phyloP scores from a whole-genome alignment of 2,329 filamentous ascomycete genomes.

The Trichoderma sp. region DNA sequence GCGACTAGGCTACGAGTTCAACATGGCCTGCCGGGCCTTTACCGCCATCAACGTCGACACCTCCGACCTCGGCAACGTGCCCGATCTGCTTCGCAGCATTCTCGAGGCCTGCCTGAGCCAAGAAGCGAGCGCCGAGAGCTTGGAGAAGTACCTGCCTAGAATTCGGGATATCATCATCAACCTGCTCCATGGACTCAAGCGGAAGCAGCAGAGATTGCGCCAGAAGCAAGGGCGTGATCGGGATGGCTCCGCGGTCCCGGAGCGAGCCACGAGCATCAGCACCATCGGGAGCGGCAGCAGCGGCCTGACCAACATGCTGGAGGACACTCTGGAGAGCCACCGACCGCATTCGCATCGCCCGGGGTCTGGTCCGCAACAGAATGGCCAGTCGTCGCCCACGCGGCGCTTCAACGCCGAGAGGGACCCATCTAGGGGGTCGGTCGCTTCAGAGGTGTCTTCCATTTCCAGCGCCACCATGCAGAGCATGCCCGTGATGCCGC shows the following conservation, averaged over 20 bases:
- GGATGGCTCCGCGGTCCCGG: slow-evolving; percentile 45
- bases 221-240: slow-evolving; percentile 62
- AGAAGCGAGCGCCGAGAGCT: slow-evolving; percentile 88
- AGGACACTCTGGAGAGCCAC: slow-evolving; percentile 62
- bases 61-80: slow-evolving; percentile 89
- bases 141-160: slow-evolving; percentile 89
- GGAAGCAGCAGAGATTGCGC: slow-evolving; percentile 88
- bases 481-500: slow-evolving; percentile 72
- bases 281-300: slow-evolving; percentile 61
- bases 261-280: slow-evolving; percentile 60
- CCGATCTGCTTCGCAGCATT: slow-evolving; percentile 85
- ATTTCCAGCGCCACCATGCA: slow-evolving; percentile 76
- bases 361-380: slow-evolving; percentile 36
- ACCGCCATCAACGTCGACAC: slow-evolving; percentile 97
- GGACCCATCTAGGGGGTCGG: slow-evolving; percentile 55
- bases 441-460: slow-evolving; percentile 64
- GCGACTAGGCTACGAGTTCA: slow-evolving; percentile 96
- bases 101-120: slow-evolving; percentile 95
- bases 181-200: slow-evolving; percentile 89
- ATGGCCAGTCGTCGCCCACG: slow-evolving; percentile 48
- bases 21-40: slow-evolving; percentile 96
- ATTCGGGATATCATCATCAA: slow-evolving; percentile 99
- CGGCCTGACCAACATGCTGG: slow-evolving; percentile 58
- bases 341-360: slow-evolving; percentile 43
- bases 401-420: slow-evolving; percentile 52